A percentile compares a stretch with the other conserved stretches of the same genome.
phyloP scores from a whole-genome alignment of 2,329 filamentous ascomycete species.

The Aspergillus tanneri region DNA sequence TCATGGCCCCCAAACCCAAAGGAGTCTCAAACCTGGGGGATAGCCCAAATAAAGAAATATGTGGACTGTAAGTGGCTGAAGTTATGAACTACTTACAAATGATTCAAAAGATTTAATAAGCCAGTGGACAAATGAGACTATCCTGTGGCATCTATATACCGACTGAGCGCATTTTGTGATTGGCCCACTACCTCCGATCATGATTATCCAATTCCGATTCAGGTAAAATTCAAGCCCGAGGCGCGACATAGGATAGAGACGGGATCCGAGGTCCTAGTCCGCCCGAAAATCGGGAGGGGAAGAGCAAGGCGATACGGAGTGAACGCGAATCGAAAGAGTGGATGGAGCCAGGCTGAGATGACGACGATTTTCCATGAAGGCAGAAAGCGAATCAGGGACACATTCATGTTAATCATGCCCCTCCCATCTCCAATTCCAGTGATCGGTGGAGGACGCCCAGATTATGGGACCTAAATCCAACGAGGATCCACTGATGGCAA shows the following conservation, averaged over 20 bases:
- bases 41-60: not conserved
- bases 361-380: not conserved
- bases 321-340: not conserved
- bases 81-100: too few species aligned
- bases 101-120: too few species aligned
- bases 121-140: too few species aligned
- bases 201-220: not conserved
- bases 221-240: not conserved
- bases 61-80: not conserved
- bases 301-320: not conserved
- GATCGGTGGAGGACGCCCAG: slow-evolving; percentile 17
- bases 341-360: not conserved
- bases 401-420: slow-evolving; percentile 8
- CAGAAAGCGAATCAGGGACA: slow-evolving; percentile 3
- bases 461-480: slow-evolving; percentile 10
- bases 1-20: slow-evolving; percentile 9
- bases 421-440: slow-evolving; percentile 12
- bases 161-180: too few species aligned
- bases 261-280: not conserved
- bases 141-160: too few species aligned
- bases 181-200: too few species aligned
- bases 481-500: slow-evolving; percentile 16
- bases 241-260: not conserved
- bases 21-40: slow-evolving; percentile 5
- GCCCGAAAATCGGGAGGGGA: slow-evolving; percentile 1